Evolutionary conservation across 257 asterid species (phyloP).

Genomic region (Lavandula angustifolia): DNA sequence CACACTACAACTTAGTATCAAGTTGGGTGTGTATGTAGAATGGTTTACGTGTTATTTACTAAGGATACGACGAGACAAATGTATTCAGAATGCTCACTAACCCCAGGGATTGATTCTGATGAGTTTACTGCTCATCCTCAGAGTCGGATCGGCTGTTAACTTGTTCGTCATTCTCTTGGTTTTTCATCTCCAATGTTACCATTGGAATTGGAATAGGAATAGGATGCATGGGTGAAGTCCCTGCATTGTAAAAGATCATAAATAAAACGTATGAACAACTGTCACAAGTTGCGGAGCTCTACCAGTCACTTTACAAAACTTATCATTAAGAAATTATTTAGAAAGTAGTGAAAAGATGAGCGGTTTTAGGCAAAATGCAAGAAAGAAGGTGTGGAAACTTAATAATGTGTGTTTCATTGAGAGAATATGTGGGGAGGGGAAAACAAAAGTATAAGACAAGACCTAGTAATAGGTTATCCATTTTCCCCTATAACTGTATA

Average conservation of each 20-base stretch:
- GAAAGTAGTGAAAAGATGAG: not conserved
- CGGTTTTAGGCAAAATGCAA: conserved; percentile 1
- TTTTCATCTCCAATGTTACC: conserved; percentile 28
- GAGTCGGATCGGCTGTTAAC: conserved; percentile 27
- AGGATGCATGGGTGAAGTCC: conserved; percentile 40
- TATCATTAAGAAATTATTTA: not conserved
- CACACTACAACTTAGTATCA: not conserved
- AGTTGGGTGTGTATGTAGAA: not conserved
- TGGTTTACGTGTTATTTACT: not conserved
- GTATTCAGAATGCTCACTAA: conserved; percentile 22
- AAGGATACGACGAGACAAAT: conserved; percentile 4
- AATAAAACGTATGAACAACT: not conserved
- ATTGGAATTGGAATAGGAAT: conserved; percentile 36
- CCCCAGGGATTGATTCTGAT: conserved; percentile 27
- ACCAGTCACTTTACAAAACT: not conserved
- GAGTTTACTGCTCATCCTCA: conserved; percentile 35
- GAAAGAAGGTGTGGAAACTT: not conserved
- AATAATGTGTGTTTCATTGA: not conserved
- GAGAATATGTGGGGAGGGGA: not conserved
- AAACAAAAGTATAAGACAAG: not conserved
- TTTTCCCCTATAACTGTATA: not conserved
- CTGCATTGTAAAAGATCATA: conserved; percentile 30
- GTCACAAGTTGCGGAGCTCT: not conserved
- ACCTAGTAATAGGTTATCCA: not conserved
- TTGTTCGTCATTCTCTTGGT: conserved; percentile 21